Base-by-base conservation (phyloP, 1,284 basidiomycete genomes). In the Psilocybe mexicana region DNA sequence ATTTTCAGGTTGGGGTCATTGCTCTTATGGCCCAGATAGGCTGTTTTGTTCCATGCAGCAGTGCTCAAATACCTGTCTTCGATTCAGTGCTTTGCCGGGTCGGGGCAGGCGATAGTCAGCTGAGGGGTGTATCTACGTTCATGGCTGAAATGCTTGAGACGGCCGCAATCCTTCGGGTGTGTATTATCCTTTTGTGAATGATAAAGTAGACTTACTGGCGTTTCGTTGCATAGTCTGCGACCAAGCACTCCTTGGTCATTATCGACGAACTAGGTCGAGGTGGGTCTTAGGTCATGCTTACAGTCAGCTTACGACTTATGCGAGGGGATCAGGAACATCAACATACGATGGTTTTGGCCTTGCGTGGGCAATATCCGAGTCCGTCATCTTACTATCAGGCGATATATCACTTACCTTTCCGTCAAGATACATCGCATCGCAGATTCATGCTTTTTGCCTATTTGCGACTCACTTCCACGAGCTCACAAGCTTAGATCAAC, bases 121-220 rank as follows among this genome's bases (percentile, higher is more conserved):
- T 98, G 44, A 98, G 98, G 73, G 97, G 96, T 14, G 93, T 99
- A 2, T 97, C 94, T 30, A 99, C 97, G 0, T 99, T 99, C 72
- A 99, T 99, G 96, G 95, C 96, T 2, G 97, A 99, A 76, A 99
- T 99, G 97, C 80, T 96, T 10, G 94, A 96, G 73, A 99, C 96
- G 0, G 96, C 97, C 0, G 95, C 94, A 0, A 99, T 99, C 67
- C 82, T 99, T 47, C 85, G 92, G 68, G 93, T 94, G 54, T 35
- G 85, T 74, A 25, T 38, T 57, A 59, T 42, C 25, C 26, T 47
- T 36, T 52, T 10, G 14, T 12, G 38, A 14, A 40, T 40, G 14
- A 14, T 40, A 3, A n/a, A 8, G n/a, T 14, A 12, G 18, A 5
- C 26, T 8, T 5, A 43, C 43, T 42, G 14, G 28, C 33, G 18